These are phyloP conservation scores for Phragmites australis DNA, from an alignment of 176 grass and related monocot genomes.

Conservation along the genomic window DNA sequence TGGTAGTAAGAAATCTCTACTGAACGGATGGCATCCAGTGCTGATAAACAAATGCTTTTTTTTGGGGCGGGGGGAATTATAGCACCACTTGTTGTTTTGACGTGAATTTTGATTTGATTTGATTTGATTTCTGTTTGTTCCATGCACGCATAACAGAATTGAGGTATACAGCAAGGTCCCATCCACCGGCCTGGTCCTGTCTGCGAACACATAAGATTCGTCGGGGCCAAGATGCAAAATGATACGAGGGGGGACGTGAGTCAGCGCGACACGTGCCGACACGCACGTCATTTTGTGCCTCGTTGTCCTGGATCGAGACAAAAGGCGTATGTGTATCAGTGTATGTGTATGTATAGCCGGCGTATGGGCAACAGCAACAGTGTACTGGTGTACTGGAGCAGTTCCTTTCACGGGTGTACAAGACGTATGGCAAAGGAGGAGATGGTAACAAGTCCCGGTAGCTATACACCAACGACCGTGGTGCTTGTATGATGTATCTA, in stretches of 20 bases:
- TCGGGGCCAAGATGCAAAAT: background rate
- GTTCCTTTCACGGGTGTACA: background rate
- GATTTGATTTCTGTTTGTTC: background rate
- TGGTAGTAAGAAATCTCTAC: background rate
- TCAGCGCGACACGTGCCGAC: slow-evolving; percentile 43
- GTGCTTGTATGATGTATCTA: background rate
- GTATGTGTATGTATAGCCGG: background rate
- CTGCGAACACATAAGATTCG: background rate
- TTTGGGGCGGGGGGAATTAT: no score
- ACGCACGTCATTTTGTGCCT: slow-evolving; percentile 36
- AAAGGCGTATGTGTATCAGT: background rate
- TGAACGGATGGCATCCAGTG: background rate
- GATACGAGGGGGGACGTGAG: background rate
- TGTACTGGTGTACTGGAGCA: background rate
- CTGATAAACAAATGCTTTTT: background rate
- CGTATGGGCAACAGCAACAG: background rate
- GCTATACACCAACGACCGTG: background rate
- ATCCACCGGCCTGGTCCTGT: background rate
- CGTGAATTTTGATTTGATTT: background rate
- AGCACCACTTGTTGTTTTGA: background rate
- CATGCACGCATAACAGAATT: background rate
- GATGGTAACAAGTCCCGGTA: background rate
- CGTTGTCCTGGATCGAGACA: background rate
- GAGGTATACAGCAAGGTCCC: no score
- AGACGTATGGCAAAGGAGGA: background rate